Base-by-base conservation (phyloP, 371 early-diverging fungal genomes). In the Circinella umbellata region DNA sequence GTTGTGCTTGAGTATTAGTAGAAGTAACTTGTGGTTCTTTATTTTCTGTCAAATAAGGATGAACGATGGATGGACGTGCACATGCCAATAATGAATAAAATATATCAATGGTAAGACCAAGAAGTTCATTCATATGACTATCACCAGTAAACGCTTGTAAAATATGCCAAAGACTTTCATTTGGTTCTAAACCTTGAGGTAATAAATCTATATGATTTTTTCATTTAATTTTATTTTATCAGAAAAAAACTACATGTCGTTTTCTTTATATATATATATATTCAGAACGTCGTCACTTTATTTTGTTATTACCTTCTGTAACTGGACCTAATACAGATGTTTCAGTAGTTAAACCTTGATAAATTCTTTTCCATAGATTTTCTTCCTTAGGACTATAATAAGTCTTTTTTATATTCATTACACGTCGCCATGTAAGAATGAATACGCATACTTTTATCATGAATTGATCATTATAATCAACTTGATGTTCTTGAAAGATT, bases 341-440 rank as follows among this genome's bases (percentile, higher is more conserved):
- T 3, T 64, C 51, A 1, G 11, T 34, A 9, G 51, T 51, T 11
- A 64, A 15, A 27, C 65, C 65, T 27, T 53, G 65, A 38, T 64
- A 64, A 35, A 64, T 53, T 27, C 65, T 51, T 17, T n/a, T 4
- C 65, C 65, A 64, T 14, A 64, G 18, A 18, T 53, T 38, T 10
- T 64, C 35, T 20, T 64, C 65, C 0, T 20, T 17, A 11, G 14
- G 34, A 53, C n/a, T 17, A 15, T 53, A 53, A 8, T 49, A 48
- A 34, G 49, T 17, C 4, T 53, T 51, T 48, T 53, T 64, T 14
- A 20, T 48, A 17, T 49, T 54, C 53, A 64, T 64, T 4, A 64
- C 53, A 7, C 17, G 36, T 3, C 36, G 13, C 65, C 65, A 64
- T 18, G 57, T 51, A 17, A 54, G 18, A 37, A 51, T 17, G 9